Conservation (phyloP, 1,284 basidiomycete species). For the Vanrija pseudolonga region DNA sequence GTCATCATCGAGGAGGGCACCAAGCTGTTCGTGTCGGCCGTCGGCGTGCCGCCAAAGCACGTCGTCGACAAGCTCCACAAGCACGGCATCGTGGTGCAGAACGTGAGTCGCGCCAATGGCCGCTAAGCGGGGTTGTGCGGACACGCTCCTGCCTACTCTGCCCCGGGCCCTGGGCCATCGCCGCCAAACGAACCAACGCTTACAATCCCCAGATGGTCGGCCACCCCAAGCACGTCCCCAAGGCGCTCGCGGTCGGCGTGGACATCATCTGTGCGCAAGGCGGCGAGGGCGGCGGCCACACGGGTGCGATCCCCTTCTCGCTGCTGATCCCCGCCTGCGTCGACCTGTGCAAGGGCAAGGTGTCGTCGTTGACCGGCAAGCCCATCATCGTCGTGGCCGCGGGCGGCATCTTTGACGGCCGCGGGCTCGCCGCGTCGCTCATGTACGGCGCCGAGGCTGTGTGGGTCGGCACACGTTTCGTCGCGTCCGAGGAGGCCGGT, state of each 20-base stretch:
- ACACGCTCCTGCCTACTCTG: neutral
- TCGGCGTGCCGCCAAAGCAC: constrained; percentile 71
- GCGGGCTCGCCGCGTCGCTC: constrained; percentile 74
- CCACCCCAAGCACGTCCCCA: constrained; percentile 76
- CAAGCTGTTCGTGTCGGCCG: constrained; percentile 73
- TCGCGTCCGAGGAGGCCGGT: constrained; percentile 74
- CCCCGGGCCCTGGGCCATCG: too few species aligned
- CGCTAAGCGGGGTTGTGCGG: neutral
- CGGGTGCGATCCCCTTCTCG: constrained; percentile 41
- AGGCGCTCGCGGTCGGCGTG: constrained; percentile 72
- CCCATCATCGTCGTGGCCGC: constrained; percentile 79
- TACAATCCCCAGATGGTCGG: constrained; percentile 70
- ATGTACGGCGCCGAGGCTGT: constrained; percentile 79
- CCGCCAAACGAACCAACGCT: neutral
- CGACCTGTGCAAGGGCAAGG: constrained; percentile 68
- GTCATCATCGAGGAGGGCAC: constrained; percentile 84
- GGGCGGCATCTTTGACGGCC: constrained; percentile 79
- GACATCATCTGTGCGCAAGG: constrained; percentile 87
- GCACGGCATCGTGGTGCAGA: constrained; percentile 78
- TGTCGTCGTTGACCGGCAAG: constrained; percentile 69
- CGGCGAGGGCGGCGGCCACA: constrained; percentile 73
- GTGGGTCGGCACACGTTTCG: constrained; percentile 88
- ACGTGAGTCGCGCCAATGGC: constrained; percentile 48
- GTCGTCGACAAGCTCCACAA: constrained; percentile 74
- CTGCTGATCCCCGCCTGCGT: constrained; percentile 65